phyloP scores from a whole-genome alignment of 2,329 filamentous ascomycete species.

The Lasiodiplodia citricola region DNA sequence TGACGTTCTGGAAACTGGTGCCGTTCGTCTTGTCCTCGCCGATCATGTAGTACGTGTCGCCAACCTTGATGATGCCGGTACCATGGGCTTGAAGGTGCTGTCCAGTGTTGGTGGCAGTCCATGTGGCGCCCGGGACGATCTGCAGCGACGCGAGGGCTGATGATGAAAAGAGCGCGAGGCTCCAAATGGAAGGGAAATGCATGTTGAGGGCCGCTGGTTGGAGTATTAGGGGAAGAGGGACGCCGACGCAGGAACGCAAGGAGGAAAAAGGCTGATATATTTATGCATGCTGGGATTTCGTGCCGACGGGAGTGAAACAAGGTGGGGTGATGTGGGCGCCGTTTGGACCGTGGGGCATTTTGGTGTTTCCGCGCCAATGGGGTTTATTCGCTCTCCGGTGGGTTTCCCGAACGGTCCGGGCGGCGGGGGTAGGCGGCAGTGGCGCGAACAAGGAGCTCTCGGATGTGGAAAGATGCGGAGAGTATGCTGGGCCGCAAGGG shows the following conservation, averaged over 20 bases:
- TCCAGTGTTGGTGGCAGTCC: conserved; percentile 49
- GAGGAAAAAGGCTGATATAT: background rate
- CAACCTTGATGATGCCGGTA: conserved; percentile 65
- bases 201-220: background rate
- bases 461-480: background rate
- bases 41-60: conserved; percentile 68
- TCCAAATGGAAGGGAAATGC: background rate
- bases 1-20: conserved; percentile 66
- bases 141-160: conserved; percentile 40
- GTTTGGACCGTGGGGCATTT: background rate
- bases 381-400: background rate
- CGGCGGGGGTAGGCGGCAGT: background rate
- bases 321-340: background rate
- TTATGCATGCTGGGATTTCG: background rate
- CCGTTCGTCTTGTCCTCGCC: conserved; percentile 73
- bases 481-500: background rate
- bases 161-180: conserved; percentile 31
- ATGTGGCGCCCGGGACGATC: conserved; percentile 47
- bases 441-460: background rate
- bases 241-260: background rate
- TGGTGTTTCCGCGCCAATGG: background rate
- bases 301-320: background rate
- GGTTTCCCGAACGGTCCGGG: background rate
- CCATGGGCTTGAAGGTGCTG: conserved; percentile 71
- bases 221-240: background rate